A percentile compares a stretch with the other conserved stretches of the same genome.
phyloP scores from a whole-genome alignment of 305 asterid genomes.

The Fraxinus baroniana region DNA sequence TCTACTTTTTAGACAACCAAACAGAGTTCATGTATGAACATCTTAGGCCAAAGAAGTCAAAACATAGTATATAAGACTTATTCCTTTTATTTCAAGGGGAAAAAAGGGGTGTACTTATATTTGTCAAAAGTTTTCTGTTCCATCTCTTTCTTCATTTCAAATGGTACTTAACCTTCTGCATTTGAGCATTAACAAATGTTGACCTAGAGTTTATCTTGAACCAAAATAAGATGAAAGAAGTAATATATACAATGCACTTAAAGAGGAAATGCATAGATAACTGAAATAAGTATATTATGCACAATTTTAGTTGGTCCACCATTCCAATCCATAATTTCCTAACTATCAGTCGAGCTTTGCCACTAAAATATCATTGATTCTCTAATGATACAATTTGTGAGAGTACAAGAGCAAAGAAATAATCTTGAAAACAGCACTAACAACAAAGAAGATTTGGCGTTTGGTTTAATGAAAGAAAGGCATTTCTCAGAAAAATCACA shows the following conservation, averaged over 20 bases:
- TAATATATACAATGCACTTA: background rate
- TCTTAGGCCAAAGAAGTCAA: background rate
- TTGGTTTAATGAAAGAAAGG: background rate
- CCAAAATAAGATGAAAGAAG: background rate
- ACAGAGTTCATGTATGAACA: background rate
- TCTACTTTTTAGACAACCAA: background rate
- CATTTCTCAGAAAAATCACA: background rate
- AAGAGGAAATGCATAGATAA: background rate
- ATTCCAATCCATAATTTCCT: background rate
- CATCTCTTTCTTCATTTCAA: background rate
- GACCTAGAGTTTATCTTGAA: background rate
- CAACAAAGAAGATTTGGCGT: constrained; percentile 11
- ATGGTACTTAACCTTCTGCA: background rate
- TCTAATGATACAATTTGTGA: background rate
- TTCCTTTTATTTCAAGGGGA: background rate
- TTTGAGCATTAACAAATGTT: background rate
- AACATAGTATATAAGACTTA: background rate
- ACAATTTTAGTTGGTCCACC: background rate
- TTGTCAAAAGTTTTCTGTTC: background rate
- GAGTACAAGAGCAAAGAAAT: background rate
- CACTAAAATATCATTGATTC: background rate
- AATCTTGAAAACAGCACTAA: constrained; percentile 2
- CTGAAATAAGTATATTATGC: background rate
- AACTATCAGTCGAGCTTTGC: background rate
- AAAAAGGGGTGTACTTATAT: background rate